Evolutionary conservation across 306 rosid genomes (phyloP).

Genomic region (Oxytropis ochrocephala): DNA sequence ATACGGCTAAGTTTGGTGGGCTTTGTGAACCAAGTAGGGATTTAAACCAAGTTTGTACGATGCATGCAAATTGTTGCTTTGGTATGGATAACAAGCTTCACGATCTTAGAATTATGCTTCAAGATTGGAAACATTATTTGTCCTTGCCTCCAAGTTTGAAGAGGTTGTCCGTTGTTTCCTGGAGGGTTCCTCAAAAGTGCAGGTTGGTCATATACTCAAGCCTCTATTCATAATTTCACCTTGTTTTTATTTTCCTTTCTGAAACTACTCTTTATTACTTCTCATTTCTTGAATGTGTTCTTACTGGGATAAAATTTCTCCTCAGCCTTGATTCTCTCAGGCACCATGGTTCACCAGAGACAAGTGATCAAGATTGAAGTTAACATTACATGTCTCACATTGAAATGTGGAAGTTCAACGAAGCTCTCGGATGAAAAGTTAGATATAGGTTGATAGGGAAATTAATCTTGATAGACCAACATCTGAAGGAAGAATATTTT

Average conservation of each 20-base stretch:
- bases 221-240: slow-evolving; percentile 1
- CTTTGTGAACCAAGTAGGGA: slow-evolving; percentile 96
- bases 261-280: slow-evolving; percentile 3
- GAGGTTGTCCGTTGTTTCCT: slow-evolving; percentile 43
- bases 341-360: slow-evolving; percentile 26
- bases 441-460: slow-evolving; percentile 17
- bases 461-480: slow-evolving; percentile 14
- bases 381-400: neutral
- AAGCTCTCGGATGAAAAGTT: slow-evolving; percentile 11
- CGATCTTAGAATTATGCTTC: slow-evolving; percentile 77
- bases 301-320: slow-evolving; percentile 17
- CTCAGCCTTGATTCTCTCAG: slow-evolving; percentile 55
- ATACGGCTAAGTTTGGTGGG: slow-evolving; percentile 89
- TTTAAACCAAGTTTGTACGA: slow-evolving; percentile 83
- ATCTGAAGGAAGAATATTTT: slow-evolving; percentile 9
- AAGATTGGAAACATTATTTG: slow-evolving; percentile 77
- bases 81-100: slow-evolving; percentile 86
- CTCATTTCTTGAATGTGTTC: neutral
- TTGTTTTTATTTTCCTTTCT: slow-evolving; percentile 1
- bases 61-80: slow-evolving; percentile 95
- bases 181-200: slow-evolving; percentile 96
- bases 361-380: slow-evolving; percentile 20
- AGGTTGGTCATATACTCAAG: slow-evolving; percentile 33
- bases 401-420: slow-evolving; percentile 16
- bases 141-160: slow-evolving; percentile 64